phyloP scores from a whole-genome alignment of 2,329 filamentous ascomycete genomes.

The Elsinoe batatas region DNA sequence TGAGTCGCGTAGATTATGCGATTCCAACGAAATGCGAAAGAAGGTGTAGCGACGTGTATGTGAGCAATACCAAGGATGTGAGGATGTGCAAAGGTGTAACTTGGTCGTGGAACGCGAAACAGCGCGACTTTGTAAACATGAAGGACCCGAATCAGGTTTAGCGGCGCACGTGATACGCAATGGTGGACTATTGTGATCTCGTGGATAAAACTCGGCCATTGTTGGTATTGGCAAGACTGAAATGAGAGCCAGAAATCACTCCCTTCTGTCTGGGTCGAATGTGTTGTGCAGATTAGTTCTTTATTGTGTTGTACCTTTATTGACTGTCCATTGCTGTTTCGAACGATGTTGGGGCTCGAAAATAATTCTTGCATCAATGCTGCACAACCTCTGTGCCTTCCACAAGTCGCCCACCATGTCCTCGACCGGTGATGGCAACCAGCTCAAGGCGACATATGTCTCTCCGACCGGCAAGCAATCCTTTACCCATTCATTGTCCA shows the following conservation, averaged over 20 bases:
- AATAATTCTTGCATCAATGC: neutral
- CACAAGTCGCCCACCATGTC: neutral
- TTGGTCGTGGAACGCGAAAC: neutral
- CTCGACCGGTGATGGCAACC: neutral
- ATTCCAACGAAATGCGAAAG: conserved; percentile 22
- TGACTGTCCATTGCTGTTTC: too few relatives aligned
- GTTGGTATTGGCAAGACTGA: neutral
- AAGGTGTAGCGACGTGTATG: neutral
- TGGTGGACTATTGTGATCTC: neutral
- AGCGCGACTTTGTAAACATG: conserved; percentile 12
- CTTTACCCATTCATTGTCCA: conserved; percentile 20
- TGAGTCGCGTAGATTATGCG: conserved; percentile 42
- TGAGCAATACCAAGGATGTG: neutral
- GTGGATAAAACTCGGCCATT: neutral
- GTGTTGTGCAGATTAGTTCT: too few relatives aligned
- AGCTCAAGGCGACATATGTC: conserved; percentile 21
- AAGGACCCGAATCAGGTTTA: conserved; percentile 7
- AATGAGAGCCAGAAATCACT: too few relatives aligned
- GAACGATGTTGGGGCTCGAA: too few relatives aligned
- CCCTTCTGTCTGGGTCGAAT: too few relatives aligned
- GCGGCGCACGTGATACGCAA: conserved; percentile 9
- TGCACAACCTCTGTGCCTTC: neutral
- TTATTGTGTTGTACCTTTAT: too few relatives aligned
- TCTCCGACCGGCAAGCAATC: conserved; percentile 20
- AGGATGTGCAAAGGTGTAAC: neutral